Base-by-base conservation (phyloP, 164 flowering plant species). In the Annona squamosa region DNA sequence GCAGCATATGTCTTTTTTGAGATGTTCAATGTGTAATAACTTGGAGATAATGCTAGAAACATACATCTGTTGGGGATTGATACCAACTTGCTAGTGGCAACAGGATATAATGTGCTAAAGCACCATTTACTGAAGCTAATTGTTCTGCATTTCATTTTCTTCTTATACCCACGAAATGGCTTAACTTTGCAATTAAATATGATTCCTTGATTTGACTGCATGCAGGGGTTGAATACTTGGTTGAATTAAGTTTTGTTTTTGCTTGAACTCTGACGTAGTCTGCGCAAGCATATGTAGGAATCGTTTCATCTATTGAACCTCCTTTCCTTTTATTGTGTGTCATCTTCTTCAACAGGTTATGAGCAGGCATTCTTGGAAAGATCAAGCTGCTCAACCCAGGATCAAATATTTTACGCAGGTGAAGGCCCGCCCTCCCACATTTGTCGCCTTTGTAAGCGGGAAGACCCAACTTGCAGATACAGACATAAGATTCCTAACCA, bases 311-410 rank as follows among this genome's bases (percentile, higher is more conserved):
- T 17, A n/a, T 10, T 9, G 10, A 65, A 52, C 13, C 13, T 52
- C 59, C 59, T 48, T 48, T 65, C 16, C 12, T 6, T 56, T n/a
- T 37, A 5, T 13, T 64, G 17, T 63, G 42, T n/a, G 4, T 26
- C 12, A 56, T 61, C 6, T 45, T 37, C 71, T 45, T 70, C 45
- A 5, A 56, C 77, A 92, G 97, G 93, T 92, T n/a, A 90, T 95
- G 97, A 93, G 97, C 85, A 84, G 98, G 81, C 99, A 93, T 82
- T 95, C 99, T 1, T 95, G 97, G 97, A 95, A 90, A 79, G 91
- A 95, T 78, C 86, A 83, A 70, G 88, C 91, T 3, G 82, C 97
- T n/a, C 93, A 90, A 73, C 93, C 98, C 44, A 95, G 90, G 84
- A 77, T 95, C 72, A 95, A 95, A 79, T 93, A 88, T 79, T 93